These are phyloP conservation scores for Scheffersomyces spartinae DNA, from an alignment of 805 yeast species.

Conservation along the genomic window DNA sequence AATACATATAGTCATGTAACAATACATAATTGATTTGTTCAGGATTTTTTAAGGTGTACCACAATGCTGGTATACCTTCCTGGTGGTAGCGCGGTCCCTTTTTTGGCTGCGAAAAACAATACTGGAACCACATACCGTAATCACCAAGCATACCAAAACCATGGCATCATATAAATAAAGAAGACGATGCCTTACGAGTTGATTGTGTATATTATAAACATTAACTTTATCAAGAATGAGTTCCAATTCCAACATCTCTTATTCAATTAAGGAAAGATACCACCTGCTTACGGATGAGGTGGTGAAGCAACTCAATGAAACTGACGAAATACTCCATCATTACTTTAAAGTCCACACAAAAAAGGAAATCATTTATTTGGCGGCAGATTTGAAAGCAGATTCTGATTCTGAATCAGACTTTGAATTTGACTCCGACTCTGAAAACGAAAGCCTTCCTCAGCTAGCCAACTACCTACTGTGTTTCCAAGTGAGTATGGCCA, in stretches of 20 bases:
- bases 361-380: not conserved
- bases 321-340: not conserved
- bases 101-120: too few relatives aligned
- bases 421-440: not conserved
- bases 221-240: too few relatives aligned
- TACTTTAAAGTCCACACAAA: not conserved
- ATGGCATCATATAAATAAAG: too few relatives aligned
- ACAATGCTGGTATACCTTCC: too few relatives aligned
- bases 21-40: too few relatives aligned
- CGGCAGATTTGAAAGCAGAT: constrained; percentile 1
- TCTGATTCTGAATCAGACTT: not conserved
- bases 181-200: too few relatives aligned
- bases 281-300: not conserved
- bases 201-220: too few relatives aligned
- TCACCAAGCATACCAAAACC: too few relatives aligned
- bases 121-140: too few relatives aligned
- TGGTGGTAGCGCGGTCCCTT: too few relatives aligned
- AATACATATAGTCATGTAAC: too few relatives aligned
- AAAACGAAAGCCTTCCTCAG: constrained; percentile 1
- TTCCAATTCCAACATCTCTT: not conserved
- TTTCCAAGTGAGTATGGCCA: not conserved
- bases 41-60: too few relatives aligned
- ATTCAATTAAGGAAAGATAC: not conserved
- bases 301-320: not conserved
- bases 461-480: not conserved